These are phyloP conservation scores for Tricladium varicosporioides DNA, from an alignment of 2,329 filamentous ascomycete species.

Conservation along the genomic window DNA sequence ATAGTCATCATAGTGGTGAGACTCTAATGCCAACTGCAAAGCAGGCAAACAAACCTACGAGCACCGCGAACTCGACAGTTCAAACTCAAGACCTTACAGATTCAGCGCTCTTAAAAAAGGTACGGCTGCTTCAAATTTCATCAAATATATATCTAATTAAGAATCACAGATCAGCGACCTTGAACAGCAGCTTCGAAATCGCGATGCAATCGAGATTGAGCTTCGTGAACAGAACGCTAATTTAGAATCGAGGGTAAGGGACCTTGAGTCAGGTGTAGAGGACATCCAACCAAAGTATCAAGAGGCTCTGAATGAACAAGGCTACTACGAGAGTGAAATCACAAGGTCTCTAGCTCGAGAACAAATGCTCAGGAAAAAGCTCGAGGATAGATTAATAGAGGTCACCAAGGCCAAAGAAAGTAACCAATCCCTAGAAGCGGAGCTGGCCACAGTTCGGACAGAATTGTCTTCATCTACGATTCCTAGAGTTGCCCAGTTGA, in stretches of 20 bases:
- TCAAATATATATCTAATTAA: too few species aligned
- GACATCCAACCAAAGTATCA: constrained; percentile 47
- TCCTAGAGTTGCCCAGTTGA: constrained; percentile 40
- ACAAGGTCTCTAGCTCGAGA: constrained; percentile 23
- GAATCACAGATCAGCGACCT: constrained; percentile 36
- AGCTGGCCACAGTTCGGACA: constrained; percentile 29
- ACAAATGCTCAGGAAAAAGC: constrained; percentile 16
- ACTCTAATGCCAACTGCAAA: not conserved
- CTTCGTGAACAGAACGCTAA: constrained; percentile 43
- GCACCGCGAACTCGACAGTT: too few species aligned
- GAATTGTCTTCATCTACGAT: constrained; percentile 32
- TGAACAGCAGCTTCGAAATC: constrained; percentile 27
- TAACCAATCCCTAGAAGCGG: constrained; percentile 17
- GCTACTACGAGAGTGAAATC: constrained; percentile 45
- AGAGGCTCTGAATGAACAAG: constrained; percentile 50
- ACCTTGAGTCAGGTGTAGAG: constrained; percentile 43
- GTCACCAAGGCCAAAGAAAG: constrained; percentile 28
- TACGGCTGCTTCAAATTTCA: constrained; percentile 16
- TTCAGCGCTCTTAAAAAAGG: constrained; percentile 24
- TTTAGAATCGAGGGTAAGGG: constrained; percentile 46
- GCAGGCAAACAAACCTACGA: too few species aligned
- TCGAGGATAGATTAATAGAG: constrained; percentile 20
- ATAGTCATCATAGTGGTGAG: not conserved
- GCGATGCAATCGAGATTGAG: constrained; percentile 34
- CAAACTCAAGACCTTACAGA: not conserved